Percentiles rank a stretch among this genome's conserved stretches.
Evolutionary conservation across 106 monocot species (phyloP).

Genomic region (Apostasia shenzhenica): DNA sequence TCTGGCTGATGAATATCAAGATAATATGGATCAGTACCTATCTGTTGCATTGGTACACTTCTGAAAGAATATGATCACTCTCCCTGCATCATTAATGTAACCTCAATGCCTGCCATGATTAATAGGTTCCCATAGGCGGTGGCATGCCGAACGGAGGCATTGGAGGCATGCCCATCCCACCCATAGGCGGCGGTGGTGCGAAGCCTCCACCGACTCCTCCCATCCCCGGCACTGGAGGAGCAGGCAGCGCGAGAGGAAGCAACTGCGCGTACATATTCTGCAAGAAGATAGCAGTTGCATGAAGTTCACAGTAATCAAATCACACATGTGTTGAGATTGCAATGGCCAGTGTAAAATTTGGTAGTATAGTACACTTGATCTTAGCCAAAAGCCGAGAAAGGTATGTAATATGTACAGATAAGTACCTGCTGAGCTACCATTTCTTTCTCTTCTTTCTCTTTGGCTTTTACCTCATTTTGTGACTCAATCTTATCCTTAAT

Average conservation of each 20-base stretch:
- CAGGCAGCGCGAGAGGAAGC: slow-evolving; percentile 88
- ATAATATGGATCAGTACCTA: too few species aligned
- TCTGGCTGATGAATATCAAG: too few species aligned
- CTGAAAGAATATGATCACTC: too few species aligned
- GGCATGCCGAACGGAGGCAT: slow-evolving; percentile 71
- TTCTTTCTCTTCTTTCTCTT: slow-evolving; percentile 91
- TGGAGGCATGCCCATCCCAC: slow-evolving; percentile 75
- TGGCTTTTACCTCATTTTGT: slow-evolving; percentile 70
- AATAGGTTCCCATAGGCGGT: slow-evolving; percentile 61
- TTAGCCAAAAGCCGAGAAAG: too few species aligned
- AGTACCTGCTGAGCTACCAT: slow-evolving; percentile 95
- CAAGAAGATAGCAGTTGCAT: slow-evolving; percentile 1
- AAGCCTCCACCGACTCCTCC: slow-evolving; percentile 52
- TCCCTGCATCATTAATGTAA: too few species aligned
- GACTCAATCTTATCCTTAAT: slow-evolving; percentile 87
- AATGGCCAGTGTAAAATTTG: too few species aligned
- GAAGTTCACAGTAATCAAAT: too few species aligned
- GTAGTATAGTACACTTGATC: too few species aligned
- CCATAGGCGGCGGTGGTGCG: slow-evolving; percentile 47
- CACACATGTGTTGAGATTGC: too few species aligned
- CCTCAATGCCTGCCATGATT: neutral
- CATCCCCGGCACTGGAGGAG: slow-evolving; percentile 76
- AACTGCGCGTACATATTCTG: slow-evolving; percentile 99
- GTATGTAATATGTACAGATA: too few species aligned
- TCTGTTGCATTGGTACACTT: too few species aligned